These are phyloP conservation scores for Desmodesmus armatus DNA, from an alignment of 139 green algal genomes.

Conservation along the genomic window DNA sequence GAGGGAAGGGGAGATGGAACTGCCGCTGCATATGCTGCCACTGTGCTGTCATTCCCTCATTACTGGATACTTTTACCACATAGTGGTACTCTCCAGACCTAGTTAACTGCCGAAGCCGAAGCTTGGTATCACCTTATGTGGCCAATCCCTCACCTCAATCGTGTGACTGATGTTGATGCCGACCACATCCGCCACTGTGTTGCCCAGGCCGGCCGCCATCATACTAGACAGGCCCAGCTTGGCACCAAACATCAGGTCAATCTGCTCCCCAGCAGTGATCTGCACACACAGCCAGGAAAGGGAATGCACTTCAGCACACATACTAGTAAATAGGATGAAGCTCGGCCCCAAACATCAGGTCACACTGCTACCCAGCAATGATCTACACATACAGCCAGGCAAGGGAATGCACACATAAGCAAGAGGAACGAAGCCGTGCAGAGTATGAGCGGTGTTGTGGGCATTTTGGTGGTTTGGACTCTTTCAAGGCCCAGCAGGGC, in stretches of 20 bases:
- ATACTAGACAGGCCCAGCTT: slow-evolving; percentile 57
- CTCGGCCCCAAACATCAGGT: no score
- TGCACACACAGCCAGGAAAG: slow-evolving; percentile 46
- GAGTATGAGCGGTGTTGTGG: no score
- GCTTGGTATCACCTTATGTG: neutral
- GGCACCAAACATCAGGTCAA: slow-evolving; percentile 63
- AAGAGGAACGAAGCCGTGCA: no score
- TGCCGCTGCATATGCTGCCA: neutral
- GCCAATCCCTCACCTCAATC: slow-evolving; percentile 57
- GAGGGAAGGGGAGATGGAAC: neutral
- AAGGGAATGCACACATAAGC: no score
- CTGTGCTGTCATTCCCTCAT: neutral
- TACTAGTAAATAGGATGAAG: neutral
- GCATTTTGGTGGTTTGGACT: no score
- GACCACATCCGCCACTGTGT: slow-evolving; percentile 57
- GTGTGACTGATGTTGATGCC: slow-evolving; percentile 70
- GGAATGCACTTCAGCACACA: neutral
- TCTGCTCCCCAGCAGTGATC: slow-evolving; percentile 79
- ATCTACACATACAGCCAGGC: no score
- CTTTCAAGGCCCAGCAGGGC: no score
- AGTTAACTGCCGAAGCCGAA: neutral
- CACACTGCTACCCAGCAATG: no score
- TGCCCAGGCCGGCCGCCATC: slow-evolving; percentile 59
- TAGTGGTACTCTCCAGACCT: neutral
- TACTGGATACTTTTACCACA: neutral